Evolutionary conservation across 2,329 filamentous ascomycete genomes (phyloP), one percentile per base, ranked within the genome.

Genomic region (Epichloe typhina): DNA sequence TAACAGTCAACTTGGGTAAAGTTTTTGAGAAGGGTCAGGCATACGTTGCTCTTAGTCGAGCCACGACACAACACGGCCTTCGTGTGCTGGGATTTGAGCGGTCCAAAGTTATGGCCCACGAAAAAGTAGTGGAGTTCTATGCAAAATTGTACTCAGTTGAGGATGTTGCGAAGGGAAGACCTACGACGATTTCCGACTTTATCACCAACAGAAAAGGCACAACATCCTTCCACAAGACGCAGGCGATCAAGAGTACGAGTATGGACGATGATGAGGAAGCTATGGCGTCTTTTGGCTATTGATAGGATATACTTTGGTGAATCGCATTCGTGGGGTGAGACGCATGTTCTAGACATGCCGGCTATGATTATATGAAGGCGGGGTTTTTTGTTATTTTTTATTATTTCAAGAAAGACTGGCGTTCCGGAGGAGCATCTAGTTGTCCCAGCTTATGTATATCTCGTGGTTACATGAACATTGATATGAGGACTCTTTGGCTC

Each of bases 11-110:
- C 63, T 74, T 98, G 0, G 86, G 88, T 33, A 85, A 81, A 54
- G 87, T 95, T 1, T 98, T 98, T 60, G 93, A 98, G 65, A 96
- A 95, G 66, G 93, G 93, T 0, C 93, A 98, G 66, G 93, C 93
- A 5, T 98, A 98, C 62, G 93, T 98, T 48, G 93, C 93, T 48
- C 79, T 98, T 13, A 95, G 88, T 72, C 86, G 93, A 67, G 93
- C 93, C 13, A 95, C 88, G 1, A 86, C 77, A 52, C 89, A 96
- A 70, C 77, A 81, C 17, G 93, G 93, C 1, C 71, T 98, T 19
- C 88, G 95, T 62, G 90, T 98, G 12, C 67, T 91, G 46, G 78
- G 88, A 37, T 98, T 98, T 60, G 86, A 96, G 60, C 86, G 88
- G 57, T 77, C 72, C 54, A 97, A 94, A 68, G 91, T 98, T 26